Percentiles rank a stretch among this genome's conserved stretches.
Conservation (phyloP, 139 green algal species). For the Astrephomene gubernaculifera region DNA sequence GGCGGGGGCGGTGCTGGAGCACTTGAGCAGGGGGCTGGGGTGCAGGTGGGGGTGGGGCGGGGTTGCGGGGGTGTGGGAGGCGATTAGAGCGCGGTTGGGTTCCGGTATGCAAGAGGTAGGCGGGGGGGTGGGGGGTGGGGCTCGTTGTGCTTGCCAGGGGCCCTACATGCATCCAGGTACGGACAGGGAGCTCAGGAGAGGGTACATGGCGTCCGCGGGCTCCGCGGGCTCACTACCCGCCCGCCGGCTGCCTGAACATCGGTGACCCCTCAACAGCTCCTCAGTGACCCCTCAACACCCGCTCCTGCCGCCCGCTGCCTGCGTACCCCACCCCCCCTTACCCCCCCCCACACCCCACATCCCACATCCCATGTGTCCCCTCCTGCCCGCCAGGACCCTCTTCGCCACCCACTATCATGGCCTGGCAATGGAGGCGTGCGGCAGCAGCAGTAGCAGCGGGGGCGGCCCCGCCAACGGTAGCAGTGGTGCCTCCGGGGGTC, state of each 20-base stretch:
- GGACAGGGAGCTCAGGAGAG: neutral
- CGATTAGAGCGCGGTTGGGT: too few species aligned
- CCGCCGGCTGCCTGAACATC: too few species aligned
- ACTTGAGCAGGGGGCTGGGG: constrained; percentile 62
- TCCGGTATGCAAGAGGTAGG: neutral
- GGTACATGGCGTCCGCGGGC: neutral
- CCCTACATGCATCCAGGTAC: neutral
- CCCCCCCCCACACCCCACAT: too few species aligned
- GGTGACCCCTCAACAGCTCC: too few species aligned
- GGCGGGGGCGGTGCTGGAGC: constrained; percentile 85
- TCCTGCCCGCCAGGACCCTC: constrained; percentile 78
- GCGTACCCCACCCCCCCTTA: too few species aligned
- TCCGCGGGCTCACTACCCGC: neutral
- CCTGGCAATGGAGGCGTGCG: constrained; percentile 56
- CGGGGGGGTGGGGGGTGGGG: too few species aligned
- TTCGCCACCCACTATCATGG: constrained; percentile 98
- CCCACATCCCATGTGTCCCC: too few species aligned
- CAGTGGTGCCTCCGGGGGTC: neutral
- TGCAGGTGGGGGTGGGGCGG: constrained; percentile 50
- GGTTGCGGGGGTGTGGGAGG: too few species aligned
- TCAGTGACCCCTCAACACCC: too few species aligned
- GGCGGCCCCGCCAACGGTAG: neutral
- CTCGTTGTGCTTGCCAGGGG: neutral
- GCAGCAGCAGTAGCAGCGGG: too few species aligned
- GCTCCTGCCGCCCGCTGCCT: too few species aligned